These are phyloP conservation scores for Psilocybe azurescens DNA, from an alignment of 768 basidiomycete genomes.

Conservation along the genomic window DNA sequence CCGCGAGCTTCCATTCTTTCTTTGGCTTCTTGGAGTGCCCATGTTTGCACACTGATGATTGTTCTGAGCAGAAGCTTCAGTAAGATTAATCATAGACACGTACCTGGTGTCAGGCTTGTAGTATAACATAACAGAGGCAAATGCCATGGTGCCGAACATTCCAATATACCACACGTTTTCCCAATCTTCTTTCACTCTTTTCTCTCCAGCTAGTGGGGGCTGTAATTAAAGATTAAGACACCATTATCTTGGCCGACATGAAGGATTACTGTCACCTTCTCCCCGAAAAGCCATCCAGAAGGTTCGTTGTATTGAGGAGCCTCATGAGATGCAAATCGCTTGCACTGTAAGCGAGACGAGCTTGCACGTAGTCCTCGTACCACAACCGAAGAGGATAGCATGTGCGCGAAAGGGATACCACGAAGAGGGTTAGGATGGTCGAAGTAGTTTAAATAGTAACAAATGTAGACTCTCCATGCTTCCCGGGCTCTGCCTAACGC, in stretches of 20 bases:
- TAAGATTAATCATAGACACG: slow-evolving; percentile 27
- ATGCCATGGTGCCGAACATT: slow-evolving; percentile 87
- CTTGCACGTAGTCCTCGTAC: slow-evolving; percentile 48
- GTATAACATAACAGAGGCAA: slow-evolving; percentile 78
- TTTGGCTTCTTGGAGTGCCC: slow-evolving; percentile 92
- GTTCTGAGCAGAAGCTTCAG: slow-evolving; percentile 3
- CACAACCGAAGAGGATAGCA: slow-evolving; percentile 48
- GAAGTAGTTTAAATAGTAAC: not conserved
- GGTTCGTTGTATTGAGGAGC: slow-evolving; percentile 90
- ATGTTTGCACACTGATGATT: slow-evolving; percentile 77
- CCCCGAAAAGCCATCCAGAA: slow-evolving; percentile 85
- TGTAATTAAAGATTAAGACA: slow-evolving; percentile 30
- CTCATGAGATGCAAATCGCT: slow-evolving; percentile 72
- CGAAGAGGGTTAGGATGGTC: not conserved
- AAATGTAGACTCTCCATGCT: not conserved
- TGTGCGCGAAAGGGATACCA: slow-evolving; percentile 13
- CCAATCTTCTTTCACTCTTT: slow-evolving; percentile 89
- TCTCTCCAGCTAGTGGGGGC: slow-evolving; percentile 83
- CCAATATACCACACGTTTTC: slow-evolving; percentile 90
- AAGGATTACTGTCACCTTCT: slow-evolving; percentile 64
- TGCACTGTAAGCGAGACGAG: slow-evolving; percentile 40
- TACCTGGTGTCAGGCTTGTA: slow-evolving; percentile 96
- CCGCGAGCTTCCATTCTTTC: slow-evolving; percentile 91
- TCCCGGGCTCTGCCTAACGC: slow-evolving; percentile 9
- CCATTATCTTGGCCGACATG: not conserved